Evolutionary conservation across 148 eudicot species (phyloP).

Genomic region (Selenicereus undatus): DNA sequence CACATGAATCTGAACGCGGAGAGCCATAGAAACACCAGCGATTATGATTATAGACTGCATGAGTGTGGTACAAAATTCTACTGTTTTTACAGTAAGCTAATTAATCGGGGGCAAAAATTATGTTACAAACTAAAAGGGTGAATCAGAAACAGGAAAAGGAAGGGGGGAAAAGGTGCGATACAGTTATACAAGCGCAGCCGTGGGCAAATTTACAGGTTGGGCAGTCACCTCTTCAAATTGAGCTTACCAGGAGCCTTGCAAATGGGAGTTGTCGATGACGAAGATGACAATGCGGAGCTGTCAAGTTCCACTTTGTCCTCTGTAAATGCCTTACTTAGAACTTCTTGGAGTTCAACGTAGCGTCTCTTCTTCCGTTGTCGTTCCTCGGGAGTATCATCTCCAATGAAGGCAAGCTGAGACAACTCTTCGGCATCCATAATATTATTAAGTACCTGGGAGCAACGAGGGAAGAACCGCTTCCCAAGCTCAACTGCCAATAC

Average conservation of each 20-base stretch:
- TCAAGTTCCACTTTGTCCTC: slow-evolving; percentile 63
- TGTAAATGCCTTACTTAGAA: slow-evolving; percentile 50
- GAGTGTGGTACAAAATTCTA: slow-evolving; percentile 9
- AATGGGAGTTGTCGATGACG: slow-evolving; percentile 55
- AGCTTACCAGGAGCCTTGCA: slow-evolving; percentile 33
- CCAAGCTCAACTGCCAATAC: slow-evolving; percentile 70
- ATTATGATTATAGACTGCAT: slow-evolving; percentile 1
- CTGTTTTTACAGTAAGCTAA: background rate
- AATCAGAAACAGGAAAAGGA: background rate
- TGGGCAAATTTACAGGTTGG: background rate
- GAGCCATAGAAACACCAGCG: background rate
- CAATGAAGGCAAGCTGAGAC: slow-evolving; percentile 46
- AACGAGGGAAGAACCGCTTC: slow-evolving; percentile 86
- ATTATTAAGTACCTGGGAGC: slow-evolving; percentile 68
- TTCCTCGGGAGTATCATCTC: slow-evolving; percentile 52
- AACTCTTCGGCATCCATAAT: slow-evolving; percentile 70
- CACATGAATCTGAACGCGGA: background rate
- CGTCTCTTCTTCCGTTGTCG: slow-evolving; percentile 56
- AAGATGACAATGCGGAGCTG: slow-evolving; percentile 40
- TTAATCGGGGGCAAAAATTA: slow-evolving; percentile 27
- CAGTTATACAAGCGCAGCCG: slow-evolving; percentile 19
- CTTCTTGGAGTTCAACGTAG: slow-evolving; percentile 58
- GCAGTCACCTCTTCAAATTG: slow-evolving; percentile 30
- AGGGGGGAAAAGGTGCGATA: background rate
- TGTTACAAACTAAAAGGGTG: slow-evolving; percentile 23